These are phyloP conservation scores for Fusarium ramigenum DNA, from an alignment of 2,329 filamentous ascomycete species.

Conservation along the genomic window DNA sequence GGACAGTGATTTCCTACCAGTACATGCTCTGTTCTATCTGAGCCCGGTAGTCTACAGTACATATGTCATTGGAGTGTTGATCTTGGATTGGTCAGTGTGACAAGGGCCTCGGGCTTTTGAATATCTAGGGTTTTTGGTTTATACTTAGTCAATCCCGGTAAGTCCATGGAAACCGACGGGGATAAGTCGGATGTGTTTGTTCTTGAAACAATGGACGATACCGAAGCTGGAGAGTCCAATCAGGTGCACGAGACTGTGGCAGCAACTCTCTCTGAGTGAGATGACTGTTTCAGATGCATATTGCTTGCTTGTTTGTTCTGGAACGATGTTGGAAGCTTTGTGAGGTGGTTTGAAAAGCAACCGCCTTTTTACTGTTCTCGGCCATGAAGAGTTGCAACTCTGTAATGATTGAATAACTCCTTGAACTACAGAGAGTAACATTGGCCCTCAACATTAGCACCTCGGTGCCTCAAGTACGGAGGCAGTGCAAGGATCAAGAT, in stretches of 20 bases:
- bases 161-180: constrained; percentile 7
- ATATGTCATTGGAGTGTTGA: not conserved
- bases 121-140: not conserved
- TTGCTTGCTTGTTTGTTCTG: constrained; percentile 17
- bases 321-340: not conserved
- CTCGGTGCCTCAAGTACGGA: not conserved
- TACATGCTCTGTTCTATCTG: not conserved
- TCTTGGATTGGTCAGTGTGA: not conserved
- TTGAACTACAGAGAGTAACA: not conserved
- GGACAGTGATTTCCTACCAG: not conserved
- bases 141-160: not conserved
- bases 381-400: not conserved
- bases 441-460: not conserved
- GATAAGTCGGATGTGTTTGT: constrained; percentile 22
- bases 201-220: constrained; percentile 2
- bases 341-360: not conserved
- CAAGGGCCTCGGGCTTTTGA: not conserved
- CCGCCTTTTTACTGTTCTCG: not conserved
- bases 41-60: not conserved
- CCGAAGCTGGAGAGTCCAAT: constrained; percentile 14
- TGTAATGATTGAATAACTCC: not conserved
- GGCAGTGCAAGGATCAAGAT: not conserved
- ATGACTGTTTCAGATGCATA: constrained; percentile 12
- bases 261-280: not conserved
- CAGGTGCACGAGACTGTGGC: constrained; percentile 4